Evolutionary conservation across 768 basidiomycete species (phyloP), one percentile per base, ranked within the genome.

Genomic region (Mycena polygramma): DNA sequence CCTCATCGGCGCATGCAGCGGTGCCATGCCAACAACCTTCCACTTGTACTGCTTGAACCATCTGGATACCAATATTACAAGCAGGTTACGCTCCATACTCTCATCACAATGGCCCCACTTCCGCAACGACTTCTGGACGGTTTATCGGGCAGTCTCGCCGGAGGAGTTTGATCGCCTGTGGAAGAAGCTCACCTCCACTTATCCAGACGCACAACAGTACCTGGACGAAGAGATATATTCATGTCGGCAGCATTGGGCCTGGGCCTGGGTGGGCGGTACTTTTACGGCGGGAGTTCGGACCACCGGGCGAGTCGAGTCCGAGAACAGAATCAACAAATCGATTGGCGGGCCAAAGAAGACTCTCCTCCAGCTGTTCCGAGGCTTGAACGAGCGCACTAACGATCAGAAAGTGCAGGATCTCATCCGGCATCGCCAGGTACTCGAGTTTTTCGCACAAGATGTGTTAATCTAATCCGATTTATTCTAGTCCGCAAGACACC

Each of bases 41-140:
- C 79, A 80, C 53, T 26, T 78, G 7, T 81, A 73, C 57, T 82
- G 79, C 59, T 66, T 82, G 11, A 68, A 79, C 51, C 81, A 82
- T 61, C 74, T 81, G 4, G 59, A 70, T 36, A 75, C 75, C 3
- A 82, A 82, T 63, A 66, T 81, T 3, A 66, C 73, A 4, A 45
- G 70, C 7, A 74, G 79, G 37, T 46, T 81, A 15, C 73, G 74
- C 19, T 11, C 68, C 30, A 26, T 15, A 20, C 59, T 81, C 52
- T 62, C 70, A 1, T 45, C 61, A 10, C 59, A 77, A 0, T 80
- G 76, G 77, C 20, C 53, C 1, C 7, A 70, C 1, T 82, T 82
- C 66, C 70, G 58, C 8, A 35, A 59, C 0, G 67, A 74, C 30
- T 82, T 83, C 60, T 83, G 80, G 80, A 49, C 7, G 22, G 69